Evolutionary conservation across 805 yeast species (phyloP).

Genomic region (Cyberlindnera xylosilytica): DNA sequence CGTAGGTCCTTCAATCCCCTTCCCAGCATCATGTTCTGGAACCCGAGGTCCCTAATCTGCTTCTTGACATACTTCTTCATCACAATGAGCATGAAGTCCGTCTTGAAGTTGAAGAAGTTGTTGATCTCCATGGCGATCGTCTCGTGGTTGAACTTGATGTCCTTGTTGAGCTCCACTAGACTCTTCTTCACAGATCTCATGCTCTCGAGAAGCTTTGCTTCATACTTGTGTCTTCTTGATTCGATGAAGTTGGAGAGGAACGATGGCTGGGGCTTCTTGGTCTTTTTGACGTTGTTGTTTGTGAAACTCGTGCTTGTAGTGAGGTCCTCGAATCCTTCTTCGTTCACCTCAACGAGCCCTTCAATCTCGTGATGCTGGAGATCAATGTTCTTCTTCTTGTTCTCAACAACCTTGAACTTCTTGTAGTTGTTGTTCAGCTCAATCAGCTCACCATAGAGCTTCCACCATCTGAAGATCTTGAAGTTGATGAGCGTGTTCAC

Average conservation of each 20-base stretch:
- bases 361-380: constrained; percentile 9
- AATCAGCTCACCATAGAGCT: constrained; percentile 38
- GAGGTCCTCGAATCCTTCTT: constrained; percentile 22
- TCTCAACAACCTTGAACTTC: constrained; percentile 25
- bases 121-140: constrained; percentile 59
- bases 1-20: constrained; percentile 18
- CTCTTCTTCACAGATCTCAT: constrained; percentile 39
- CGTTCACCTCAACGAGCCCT: constrained; percentile 27
- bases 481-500: constrained; percentile 31
- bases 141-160: constrained; percentile 57
- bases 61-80: constrained; percentile 33
- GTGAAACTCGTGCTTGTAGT: constrained; percentile 22
- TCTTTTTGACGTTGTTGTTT: constrained; percentile 5
- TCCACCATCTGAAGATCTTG: constrained; percentile 45
- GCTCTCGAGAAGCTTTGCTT: constrained; percentile 38
- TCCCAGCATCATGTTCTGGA: constrained; percentile 17
- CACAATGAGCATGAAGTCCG: constrained; percentile 36
- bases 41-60: constrained; percentile 29
- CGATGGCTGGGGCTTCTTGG: constrained; percentile 25
- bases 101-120: constrained; percentile 51
- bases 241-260: constrained; percentile 42
- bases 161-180: constrained; percentile 41
- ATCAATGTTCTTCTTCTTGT: constrained; percentile 7
- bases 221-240: constrained; percentile 47
- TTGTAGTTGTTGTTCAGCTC: constrained; percentile 33